These are phyloP conservation scores for Cryptococcus sp. DNA, from an alignment of 1,284 basidiomycete species.

Conservation along the genomic window DNA sequence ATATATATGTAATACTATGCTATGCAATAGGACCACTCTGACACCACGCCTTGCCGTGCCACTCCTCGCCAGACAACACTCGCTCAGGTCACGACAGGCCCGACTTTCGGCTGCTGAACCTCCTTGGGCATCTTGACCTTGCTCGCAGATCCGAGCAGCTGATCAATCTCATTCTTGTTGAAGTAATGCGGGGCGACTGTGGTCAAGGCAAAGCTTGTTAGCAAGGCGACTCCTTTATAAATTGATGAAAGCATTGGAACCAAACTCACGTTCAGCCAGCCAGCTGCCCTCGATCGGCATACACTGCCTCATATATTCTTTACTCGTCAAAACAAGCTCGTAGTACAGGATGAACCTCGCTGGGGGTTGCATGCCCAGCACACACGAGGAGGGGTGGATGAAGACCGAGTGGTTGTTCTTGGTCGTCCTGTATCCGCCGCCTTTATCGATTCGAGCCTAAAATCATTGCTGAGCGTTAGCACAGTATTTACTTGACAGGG, in stretches of 20 bases:
- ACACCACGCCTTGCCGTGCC: too few species aligned
- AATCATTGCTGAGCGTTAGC: not conserved
- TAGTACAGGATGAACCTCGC: conserved; percentile 90
- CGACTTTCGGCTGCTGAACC: conserved; percentile 41
- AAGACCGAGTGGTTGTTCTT: conserved; percentile 96
- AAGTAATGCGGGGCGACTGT: conserved; percentile 92
- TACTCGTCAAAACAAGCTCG: conserved; percentile 65
- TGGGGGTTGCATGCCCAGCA: conserved; percentile 94
- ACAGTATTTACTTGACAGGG: too few species aligned
- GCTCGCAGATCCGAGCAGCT: conserved; percentile 70
- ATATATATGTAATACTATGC: too few species aligned
- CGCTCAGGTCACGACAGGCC: conserved; percentile 25
- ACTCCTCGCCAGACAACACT: too few species aligned
- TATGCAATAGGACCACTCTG: too few species aligned
- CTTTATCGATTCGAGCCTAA: conserved; percentile 82
- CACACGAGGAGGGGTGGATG: conserved; percentile 90
- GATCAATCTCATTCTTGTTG: conserved; percentile 82
- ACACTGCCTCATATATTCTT: conserved; percentile 72
- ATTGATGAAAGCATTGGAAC: not conserved
- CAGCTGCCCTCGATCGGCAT: conserved; percentile 97
- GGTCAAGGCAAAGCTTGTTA: conserved; percentile 4
- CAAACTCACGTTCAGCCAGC: conserved; percentile 77
- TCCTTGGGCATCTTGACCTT: conserved; percentile 83
- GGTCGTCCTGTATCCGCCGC: conserved; percentile 87
- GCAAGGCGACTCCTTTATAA: not conserved